Evolutionary conservation across 805 yeast species (phyloP), one percentile per base, ranked within the genome.

Genomic region (Diddensiella santjacobensis): DNA sequence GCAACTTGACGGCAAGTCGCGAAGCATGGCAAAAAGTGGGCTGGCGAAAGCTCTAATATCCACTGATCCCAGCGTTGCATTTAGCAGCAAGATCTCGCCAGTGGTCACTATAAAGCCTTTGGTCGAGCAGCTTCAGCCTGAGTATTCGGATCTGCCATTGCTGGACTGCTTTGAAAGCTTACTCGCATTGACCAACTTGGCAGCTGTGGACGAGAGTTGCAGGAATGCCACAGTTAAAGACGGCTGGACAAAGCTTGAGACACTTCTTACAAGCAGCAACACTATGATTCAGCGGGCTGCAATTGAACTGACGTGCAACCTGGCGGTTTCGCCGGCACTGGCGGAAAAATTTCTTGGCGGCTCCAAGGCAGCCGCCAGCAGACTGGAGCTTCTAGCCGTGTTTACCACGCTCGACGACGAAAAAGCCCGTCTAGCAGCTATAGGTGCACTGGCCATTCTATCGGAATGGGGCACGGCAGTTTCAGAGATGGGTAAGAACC

Each of bases 161-260:
- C 61, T 71, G 22, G 74, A 70, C 43, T 71, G 74, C 18, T 76
- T 74, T 54, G 84, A 81, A 56, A 68, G 81, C 0, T 65, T 86
- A 35, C 59, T 82, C 19, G 87, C 90, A 0, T 69, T 85, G 23
- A 85, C 91, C 1, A 86, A 85, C 62, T 54, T 83, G 4, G 77
- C 87, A 0, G 72, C 87, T 0, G 50, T 71, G 1, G 69, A 68
- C 38, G 68, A 71, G 3, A 64, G 63, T 11, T 63, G 71, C 30
- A 71, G 73, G 6, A 65, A 73, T 22, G 68, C 63, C 10, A 66
- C 72, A 3, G 62, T 66, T 40, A 62, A 68, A 2, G 61, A 68
- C 4, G 67, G 71, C 42, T 79, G 81, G 75, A 56, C 70, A 0
- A 70, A 69, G 22, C 69, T 83, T 11, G 78, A 74, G 50, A 61